Evolutionary conservation across 495 filamentous ascomycete genomes (phyloP), one percentile per base, ranked within the genome.

Genomic region (Pseudevernia furfuracea): DNA sequence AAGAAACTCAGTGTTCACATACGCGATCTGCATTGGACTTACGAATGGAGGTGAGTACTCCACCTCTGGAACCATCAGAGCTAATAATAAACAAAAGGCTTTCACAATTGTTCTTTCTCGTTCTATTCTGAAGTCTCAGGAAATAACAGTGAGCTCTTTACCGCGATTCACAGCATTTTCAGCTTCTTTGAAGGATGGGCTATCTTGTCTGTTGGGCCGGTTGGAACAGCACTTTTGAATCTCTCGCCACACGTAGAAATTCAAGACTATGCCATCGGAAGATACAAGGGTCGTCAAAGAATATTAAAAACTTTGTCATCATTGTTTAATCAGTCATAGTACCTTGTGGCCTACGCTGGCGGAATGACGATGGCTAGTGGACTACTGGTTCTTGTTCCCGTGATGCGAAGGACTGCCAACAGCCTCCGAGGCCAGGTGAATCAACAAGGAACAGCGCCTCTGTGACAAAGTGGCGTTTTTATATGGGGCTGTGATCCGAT

Each of bases 121-220:
- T 67, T 67, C 53, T 67, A 34, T 15, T 52, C 65, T 19, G 65
- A 67, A 46, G 53, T 67, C 32, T 58, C 65, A 10, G 61, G 65
- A 34, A 65, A 39, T 5, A 63, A 67, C 36, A 59, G 59, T 23
- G 65, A 63, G 23, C 55, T 67, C 2, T 67, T 67, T 32, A 64
- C 65, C 19, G 44, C 60, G 3, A 63, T 67, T 19, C 65, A 67
- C 34, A 67, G 65, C 36, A 34, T 67, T 5, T 67, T 67, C 25
- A 64, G 61, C 52, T 64, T 67, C 52, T 63, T 67, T 46, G 30
- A 43, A n/a, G 65, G 65, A 30, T 28, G 64, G 21, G 53, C 65
- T 19, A 59, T 67, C 32, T 34, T 67, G 14, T 67, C 65, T 17
- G 53, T 67, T n/a, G 65, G 65, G 17, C 65, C 65, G 25, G 60